Evolutionary conservation across 2,329 filamentous ascomycete species (phyloP).

Genomic region (Diplodia intermedia): DNA sequence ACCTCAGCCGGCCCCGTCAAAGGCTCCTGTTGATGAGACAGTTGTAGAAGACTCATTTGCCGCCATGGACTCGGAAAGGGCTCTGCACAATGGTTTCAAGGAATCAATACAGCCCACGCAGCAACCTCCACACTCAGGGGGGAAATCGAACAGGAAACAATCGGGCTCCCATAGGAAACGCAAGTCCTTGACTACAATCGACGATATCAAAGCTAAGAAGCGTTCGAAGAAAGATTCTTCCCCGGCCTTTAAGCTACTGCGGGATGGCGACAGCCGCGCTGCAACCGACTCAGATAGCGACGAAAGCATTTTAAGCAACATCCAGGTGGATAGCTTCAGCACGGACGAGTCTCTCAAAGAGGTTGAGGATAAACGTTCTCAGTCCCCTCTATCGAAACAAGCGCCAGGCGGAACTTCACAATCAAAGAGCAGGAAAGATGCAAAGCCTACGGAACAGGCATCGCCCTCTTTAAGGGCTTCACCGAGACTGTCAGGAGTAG

Average conservation of each 20-base stretch:
- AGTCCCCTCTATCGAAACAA: background rate
- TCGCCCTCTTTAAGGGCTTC: slow-evolving; percentile 7
- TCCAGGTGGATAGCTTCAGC: slow-evolving; percentile 44
- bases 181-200: slow-evolving; percentile 35
- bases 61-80: background rate
- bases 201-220: slow-evolving; percentile 35
- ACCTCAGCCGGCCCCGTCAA: background rate
- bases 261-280: slow-evolving; percentile 32
- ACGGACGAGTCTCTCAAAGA: background rate
- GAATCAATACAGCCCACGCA: background rate
- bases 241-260: background rate
- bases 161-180: slow-evolving; percentile 36
- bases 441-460: background rate
- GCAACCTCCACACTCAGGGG: background rate
- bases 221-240: slow-evolving; percentile 23
- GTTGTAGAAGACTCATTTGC: slow-evolving; percentile 26
- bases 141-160: background rate
- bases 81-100: background rate
- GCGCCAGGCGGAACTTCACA: background rate
- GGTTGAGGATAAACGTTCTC: background rate
- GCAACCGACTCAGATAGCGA: slow-evolving; percentile 36
- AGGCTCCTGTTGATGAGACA: background rate
- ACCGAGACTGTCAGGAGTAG: slow-evolving; percentile 4
- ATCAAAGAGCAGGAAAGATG: background rate
- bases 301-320: slow-evolving; percentile 50